Evolutionary conservation across 2,329 filamentous ascomycete genomes (phyloP), one percentile per base, ranked within the genome.

Genomic region (Hypoxylon sp.): DNA sequence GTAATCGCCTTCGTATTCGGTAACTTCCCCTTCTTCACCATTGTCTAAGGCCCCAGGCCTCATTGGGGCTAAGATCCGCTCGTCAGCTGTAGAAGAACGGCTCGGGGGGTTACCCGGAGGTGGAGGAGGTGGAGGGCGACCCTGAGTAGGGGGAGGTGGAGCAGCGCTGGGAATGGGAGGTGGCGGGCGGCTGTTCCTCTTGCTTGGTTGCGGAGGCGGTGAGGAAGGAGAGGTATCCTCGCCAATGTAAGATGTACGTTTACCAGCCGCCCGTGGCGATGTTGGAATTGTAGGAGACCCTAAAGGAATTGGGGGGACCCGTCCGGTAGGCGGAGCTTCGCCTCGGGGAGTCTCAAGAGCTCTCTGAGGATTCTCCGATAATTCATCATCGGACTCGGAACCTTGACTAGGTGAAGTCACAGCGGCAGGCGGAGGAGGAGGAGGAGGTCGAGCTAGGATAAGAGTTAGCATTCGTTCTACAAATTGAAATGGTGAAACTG

Each of bases 1-100:
- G 78, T 98, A 98, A 77, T 98, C 96, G 5, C 95, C 96, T 78
- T 99, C 96, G 76, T 98, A 98, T 77, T 98, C 95, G 0, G 94
- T 97, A 35, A 94, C 87, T 75, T 97, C 94, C 66, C 92, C 93
- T 66, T 92, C 91, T 26, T 89, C 90, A 13, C 91, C 90, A 33
- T 82, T 86, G 67, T 83, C 83, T 63, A 82, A 79, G 9, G 76
- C 73, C 10, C 80, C 80, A 68, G 85, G 76, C 24, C 74, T 76
- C 60, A 81, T 80, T 14, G 86, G 81, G 11, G 84, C 81, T 10
- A 81, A 73, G 1, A 78, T 74, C 52, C 82, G 82, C 59, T 83
- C 84, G 71, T 91, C 88, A 52, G 83, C 81, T 1, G 90, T 91
- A 5, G 89, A 88, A 70, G 86, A 84, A 69, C 89, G 87, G 70